Evolutionary conservation across 2,329 filamentous ascomycete genomes (phyloP), one percentile per base, ranked within the genome.

Genomic region (Allantophomopsis lycopodina): DNA sequence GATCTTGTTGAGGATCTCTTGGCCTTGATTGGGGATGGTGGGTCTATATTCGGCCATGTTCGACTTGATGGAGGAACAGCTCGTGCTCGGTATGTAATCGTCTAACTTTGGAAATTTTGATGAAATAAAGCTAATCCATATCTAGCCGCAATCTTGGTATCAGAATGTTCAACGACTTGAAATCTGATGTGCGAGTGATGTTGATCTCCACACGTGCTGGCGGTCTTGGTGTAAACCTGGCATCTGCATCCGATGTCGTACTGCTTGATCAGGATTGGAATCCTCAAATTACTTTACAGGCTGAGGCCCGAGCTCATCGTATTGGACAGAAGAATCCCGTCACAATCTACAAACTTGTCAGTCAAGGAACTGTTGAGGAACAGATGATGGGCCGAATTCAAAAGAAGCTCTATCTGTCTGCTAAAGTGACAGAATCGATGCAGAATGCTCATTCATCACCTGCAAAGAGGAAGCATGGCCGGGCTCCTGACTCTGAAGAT

Each of bases 231-330:
- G 96, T 98, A 65, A 98, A 98, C 54, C 69, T 98, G 41, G 89
- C 89, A 0, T 93, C 87, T 7, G 91, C 91, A 2, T 91, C 96
- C 51, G 96, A 91, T 0, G 89, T 98, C 43, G 94, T 98, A 48
- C 94, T 98, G 46, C 75, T 96, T 38, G 91, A 98, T 51, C 89
- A 91, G 0, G 91, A 98, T 54, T 96, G 94, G 66, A 98, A 98
- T 45, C 91, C 91, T 0, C 89, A 98, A 53, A 89, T 96, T 56
- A 91, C 96, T 49, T 82, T 96, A 30, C 91, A 98, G 57, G 91
- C 91, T 0, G 69, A 96, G 33, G 93, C 87, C 28, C 77, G 91
- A 48, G 91, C 89, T 10, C 91, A 98, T 58, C 81, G 91, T 20
- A 96, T 98, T 46, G 91, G 91, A 0, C 91, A 98, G 59, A 85